Evolutionary conservation across 2,329 filamentous ascomycete genomes (phyloP).

Genomic region (Colletotrichum phormii): DNA sequence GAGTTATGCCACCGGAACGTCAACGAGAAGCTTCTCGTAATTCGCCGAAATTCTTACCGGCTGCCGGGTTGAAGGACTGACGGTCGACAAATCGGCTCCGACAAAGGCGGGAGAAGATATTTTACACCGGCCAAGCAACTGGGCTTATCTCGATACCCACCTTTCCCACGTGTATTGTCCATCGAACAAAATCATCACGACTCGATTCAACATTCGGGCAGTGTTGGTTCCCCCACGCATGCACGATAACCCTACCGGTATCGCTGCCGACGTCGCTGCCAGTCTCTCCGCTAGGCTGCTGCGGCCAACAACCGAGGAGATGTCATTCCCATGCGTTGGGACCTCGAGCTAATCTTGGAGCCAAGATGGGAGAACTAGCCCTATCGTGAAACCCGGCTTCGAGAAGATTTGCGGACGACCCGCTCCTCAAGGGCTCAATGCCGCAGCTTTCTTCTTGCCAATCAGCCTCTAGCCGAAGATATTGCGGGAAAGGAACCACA

Average conservation of each 20-base stretch:
- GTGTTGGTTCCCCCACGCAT: not conserved
- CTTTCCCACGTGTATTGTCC: not conserved
- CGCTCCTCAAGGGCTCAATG: not conserved
- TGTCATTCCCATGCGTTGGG: not conserved
- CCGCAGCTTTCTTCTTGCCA: not conserved
- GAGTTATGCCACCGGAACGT: not conserved
- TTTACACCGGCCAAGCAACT: not conserved
- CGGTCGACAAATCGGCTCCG: not conserved
- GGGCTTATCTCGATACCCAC: not conserved
- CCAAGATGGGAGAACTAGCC: not conserved
- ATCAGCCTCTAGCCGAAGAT: not conserved
- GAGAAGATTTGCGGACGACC: not conserved
- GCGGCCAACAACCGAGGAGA: not conserved
- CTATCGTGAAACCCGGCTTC: not conserved
- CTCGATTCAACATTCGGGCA: not conserved
- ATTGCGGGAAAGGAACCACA: not conserved
- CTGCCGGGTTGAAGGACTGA: not conserved
- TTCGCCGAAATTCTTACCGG: not conserved
- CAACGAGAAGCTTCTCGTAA: not conserved
- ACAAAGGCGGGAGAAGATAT: too few relatives aligned
- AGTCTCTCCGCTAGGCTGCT: not conserved
- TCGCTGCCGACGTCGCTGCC: not conserved
- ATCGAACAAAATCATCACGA: not conserved
- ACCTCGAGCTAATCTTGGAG: not conserved
- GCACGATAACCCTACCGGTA: not conserved